A percentile compares a stretch with the other conserved stretches of the same genome.
phyloP scores from a whole-genome alignment of 2,329 filamentous ascomycete genomes.

The Alternaria postmessia region DNA sequence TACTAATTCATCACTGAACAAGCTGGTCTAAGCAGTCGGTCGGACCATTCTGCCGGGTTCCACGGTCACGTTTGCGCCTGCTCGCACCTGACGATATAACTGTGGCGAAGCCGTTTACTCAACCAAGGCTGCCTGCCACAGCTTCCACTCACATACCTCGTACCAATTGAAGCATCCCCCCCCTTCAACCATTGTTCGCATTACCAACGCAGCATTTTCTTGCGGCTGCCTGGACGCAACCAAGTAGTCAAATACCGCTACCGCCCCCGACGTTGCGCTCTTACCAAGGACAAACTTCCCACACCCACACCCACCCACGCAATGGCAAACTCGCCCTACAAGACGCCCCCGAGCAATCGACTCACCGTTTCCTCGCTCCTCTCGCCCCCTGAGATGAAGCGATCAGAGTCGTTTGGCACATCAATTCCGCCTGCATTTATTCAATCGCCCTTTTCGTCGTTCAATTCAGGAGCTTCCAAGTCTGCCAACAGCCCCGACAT shows the following conservation, averaged over 20 bases:
- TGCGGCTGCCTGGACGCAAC: constrained; percentile 21
- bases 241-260: constrained; percentile 19
- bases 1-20: constrained; percentile 29
- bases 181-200: constrained; percentile 14
- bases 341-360: constrained; percentile 41
- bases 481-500: constrained; percentile 27
- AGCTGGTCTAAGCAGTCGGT: constrained; percentile 36
- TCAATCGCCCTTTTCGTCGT: constrained; percentile 37
- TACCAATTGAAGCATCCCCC: constrained; percentile 21
- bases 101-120: constrained; percentile 17
- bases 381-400: constrained; percentile 53
- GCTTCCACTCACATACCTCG: constrained; percentile 19
- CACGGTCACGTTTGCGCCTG: constrained; percentile 32
- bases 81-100: constrained; percentile 21
- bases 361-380: constrained; percentile 51
- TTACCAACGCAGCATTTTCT: constrained; percentile 9
- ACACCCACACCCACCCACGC: constrained; percentile 17
- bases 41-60: constrained; percentile 44
- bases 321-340: constrained; percentile 43
- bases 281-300: constrained; percentile 28
- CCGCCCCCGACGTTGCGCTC: constrained; percentile 12
- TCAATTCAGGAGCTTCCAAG: constrained; percentile 38
- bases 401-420: constrained; percentile 50
- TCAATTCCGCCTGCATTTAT: constrained; percentile 34
- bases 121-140: constrained; percentile 21